A percentile compares a stretch with the other conserved stretches of the same genome.
phyloP scores from a whole-genome alignment of 2,329 filamentous ascomycete genomes.

The Fusarium cyanostomum region DNA sequence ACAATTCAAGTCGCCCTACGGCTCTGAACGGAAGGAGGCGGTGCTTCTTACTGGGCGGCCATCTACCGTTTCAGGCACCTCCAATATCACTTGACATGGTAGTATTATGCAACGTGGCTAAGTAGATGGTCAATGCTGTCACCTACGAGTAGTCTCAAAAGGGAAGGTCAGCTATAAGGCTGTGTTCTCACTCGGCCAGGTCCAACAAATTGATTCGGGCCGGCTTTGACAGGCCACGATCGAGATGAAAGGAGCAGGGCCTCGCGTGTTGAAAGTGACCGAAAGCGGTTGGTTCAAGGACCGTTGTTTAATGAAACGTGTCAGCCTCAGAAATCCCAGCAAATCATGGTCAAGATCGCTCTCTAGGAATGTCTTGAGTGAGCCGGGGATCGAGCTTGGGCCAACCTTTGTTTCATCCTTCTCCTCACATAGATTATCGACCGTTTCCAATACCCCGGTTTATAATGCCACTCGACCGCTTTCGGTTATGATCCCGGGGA shows the following conservation, averaged over 20 bases:
- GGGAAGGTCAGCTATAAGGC: background rate
- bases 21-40: rapidly evolving
- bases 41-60: background rate
- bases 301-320: conserved; percentile 24
- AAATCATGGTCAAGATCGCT: conserved; percentile 7
- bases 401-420: conserved; percentile 31
- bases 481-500: background rate
- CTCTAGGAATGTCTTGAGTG: background rate
- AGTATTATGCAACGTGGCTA: background rate
- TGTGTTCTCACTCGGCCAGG: background rate
- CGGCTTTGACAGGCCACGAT: conserved; percentile 14
- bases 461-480: conserved; percentile 19
- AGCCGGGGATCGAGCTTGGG: conserved; percentile 3
- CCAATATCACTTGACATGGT: background rate
- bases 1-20: background rate
- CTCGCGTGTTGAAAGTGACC: background rate
- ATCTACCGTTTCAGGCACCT: background rate
- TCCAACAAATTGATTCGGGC: conserved; percentile 10
- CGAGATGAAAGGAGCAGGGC: conserved; percentile 35
- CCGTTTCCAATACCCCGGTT: conserved; percentile 11
- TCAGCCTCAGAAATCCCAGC: conserved; percentile 5
- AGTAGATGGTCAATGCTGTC: background rate
- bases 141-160: background rate
- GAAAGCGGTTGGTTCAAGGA: background rate
- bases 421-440: conserved; percentile 32